Base-by-base conservation (phyloP, 2,329 filamentous ascomycete genomes). In the Dothidotthia symphoricarpi region DNA sequence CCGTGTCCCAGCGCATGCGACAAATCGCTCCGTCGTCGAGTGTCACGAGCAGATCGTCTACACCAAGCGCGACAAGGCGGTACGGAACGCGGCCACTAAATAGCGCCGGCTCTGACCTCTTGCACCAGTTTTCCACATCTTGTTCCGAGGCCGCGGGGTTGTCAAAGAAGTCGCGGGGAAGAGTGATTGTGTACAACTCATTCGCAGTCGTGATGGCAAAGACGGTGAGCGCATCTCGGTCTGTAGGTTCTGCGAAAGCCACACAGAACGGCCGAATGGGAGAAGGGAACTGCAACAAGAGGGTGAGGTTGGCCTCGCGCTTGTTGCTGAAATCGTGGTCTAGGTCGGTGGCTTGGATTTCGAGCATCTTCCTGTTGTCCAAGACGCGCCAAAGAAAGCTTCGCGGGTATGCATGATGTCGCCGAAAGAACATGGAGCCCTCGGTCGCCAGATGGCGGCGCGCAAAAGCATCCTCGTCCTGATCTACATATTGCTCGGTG, bases 311-410 rank as follows among this genome's bases (percentile, higher is more conserved):
- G 37, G 86, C 81, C 67, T 94, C 88, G 34, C 69, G 63, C 28
- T 74, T 68, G 15, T 81, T 77, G 75, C 77, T 45, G 75, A 76
- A 50, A 75, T 79, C 70, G 78, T 89, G 63, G 15, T 81, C 85
- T 50, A 96, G 71, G 68, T 98, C 93, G 43, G 87, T 81, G 27
- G 82, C 83, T 60, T 88, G 85, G 34, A 98, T 76, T 69, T 93
- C 91, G 53, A 98, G 75, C 46, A 88, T 75, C 51, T 80, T 86
- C 58, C 82, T 81, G 56, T 88, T 82, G 59, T 95, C 85, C 44
- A 96, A 71, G 26, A 97, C 77, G 53, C 91, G 81, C 93, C 93
- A 98, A 31, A 95, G 76, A 62, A 97, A 94, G 67, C 81, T 88
- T 61, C 86, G 83, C 26, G 93, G 93, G 48, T 85, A 83, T 48